Evolutionary conservation across 176 grass and related monocot species (phyloP).

Genomic region (Cymbopogon citratus): DNA sequence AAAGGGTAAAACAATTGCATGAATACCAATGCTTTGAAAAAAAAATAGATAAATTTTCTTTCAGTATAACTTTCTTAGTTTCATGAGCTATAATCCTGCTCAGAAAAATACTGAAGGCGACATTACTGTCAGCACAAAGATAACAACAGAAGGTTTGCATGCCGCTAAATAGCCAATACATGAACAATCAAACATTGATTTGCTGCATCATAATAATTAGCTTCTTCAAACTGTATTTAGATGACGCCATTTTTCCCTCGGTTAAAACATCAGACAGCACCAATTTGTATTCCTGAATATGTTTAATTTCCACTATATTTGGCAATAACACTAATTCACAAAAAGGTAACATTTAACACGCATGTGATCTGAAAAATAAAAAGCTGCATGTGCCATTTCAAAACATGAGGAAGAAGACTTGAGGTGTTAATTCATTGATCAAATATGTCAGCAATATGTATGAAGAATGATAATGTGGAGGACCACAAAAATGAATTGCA

Average conservation of each 20-base stretch:
- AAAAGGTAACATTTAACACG: background rate
- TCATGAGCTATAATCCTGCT: background rate
- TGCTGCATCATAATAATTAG: background rate
- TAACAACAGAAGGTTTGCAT: background rate
- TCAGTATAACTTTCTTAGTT: background rate
- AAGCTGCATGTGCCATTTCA: background rate
- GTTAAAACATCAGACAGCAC: background rate
- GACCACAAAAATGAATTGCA: background rate
- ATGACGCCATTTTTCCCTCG: background rate
- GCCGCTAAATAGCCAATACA: background rate
- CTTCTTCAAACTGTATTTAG: background rate
- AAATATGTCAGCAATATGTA: background rate
- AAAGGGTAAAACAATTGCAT: background rate
- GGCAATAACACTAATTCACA: background rate
- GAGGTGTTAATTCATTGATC: background rate
- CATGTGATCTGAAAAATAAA: background rate
- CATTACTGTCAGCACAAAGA: background rate
- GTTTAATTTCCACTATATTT: background rate
- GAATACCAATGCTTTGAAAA: background rate
- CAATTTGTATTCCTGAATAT: background rate
- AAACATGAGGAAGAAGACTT: background rate
- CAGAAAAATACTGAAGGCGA: background rate
- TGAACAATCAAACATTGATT: background rate
- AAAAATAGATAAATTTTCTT: background rate
- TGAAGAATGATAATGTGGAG: background rate